phyloP scores from a whole-genome alignment of 768 basidiomycete genomes.

The Trametes elegans region DNA sequence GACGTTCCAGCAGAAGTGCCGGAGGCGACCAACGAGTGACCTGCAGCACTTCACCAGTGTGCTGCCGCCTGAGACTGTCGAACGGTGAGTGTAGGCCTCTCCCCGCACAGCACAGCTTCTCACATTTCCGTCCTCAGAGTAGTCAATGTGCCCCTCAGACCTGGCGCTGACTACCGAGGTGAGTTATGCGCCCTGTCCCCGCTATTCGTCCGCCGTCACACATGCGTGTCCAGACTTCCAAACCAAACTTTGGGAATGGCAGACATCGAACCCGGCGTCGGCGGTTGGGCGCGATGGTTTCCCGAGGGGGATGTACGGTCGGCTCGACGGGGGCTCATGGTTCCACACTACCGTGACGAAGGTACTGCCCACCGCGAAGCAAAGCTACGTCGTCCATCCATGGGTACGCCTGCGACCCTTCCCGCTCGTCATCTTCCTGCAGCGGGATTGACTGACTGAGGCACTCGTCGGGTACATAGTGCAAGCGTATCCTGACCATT shows the following conservation, averaged over 20 bases:
- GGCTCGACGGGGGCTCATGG: slow-evolving; percentile 51
- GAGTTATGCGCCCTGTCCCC: slow-evolving; percentile 2
- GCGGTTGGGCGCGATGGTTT: slow-evolving; percentile 52
- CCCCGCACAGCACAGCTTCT: not conserved
- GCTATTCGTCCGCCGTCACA: not conserved
- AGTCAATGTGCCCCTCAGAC: slow-evolving; percentile 52
- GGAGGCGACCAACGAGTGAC: slow-evolving; percentile 43
- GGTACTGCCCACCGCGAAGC: slow-evolving; percentile 76
- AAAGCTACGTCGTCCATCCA: slow-evolving; percentile 67
- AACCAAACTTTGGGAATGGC: slow-evolving; percentile 54
- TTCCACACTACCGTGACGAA: slow-evolving; percentile 81
- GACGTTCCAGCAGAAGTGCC: slow-evolving; percentile 45
- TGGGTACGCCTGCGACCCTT: slow-evolving; percentile 34
- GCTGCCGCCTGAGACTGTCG: slow-evolving; percentile 49
- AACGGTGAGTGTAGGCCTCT: slow-evolving; percentile 43
- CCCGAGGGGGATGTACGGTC: slow-evolving; percentile 51
- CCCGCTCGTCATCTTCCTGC: not conserved
- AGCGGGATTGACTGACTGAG: not conserved
- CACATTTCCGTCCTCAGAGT: slow-evolving; percentile 40
- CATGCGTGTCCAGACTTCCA: slow-evolving; percentile 38
- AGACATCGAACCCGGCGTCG: slow-evolving; percentile 57
- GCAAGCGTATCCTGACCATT: slow-evolving; percentile 67
- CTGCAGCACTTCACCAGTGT: slow-evolving; percentile 69
- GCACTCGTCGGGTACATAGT: slow-evolving; percentile 38
- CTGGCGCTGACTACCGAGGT: slow-evolving; percentile 69